Evolutionary conservation across 1,139 yeast genomes (phyloP), one percentile per base, ranked within the genome.

Genomic region (Saccharomyces pastorianus): DNA sequence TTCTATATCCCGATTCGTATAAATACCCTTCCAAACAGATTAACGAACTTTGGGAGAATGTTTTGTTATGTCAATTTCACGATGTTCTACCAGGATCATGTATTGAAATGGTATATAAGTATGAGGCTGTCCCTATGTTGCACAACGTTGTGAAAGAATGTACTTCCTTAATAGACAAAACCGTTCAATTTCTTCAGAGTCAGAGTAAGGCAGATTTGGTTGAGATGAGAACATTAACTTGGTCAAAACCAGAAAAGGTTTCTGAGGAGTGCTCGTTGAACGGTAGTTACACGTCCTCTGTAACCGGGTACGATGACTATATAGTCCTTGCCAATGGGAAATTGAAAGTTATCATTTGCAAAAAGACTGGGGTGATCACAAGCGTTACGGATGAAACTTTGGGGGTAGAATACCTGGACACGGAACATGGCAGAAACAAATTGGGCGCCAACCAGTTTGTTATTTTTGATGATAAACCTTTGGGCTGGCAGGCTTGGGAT

Each of bases 61-160:
- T 91, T 42, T 82, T 91, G 60, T 75, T 93, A 58, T 90, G 96
- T 69, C 98, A 93, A 69, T 93, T 93, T 74, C 99, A 93, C 69
- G 98, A 93, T 73, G 97, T 93, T 14, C 77, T 93, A 55, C 98
- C 99, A 6, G 99, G 99, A 2, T 85, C 96, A 27, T 88, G 96
- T 71, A 93, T 93, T 64, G 96, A 90, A 57, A 84, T 88, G 85
- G 96, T 93, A 25, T 93, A 93, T 70, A 81, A 81, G 57, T 90
- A 89, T 58, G 98, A 93, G 66, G 97, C 91, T n/a, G 80, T 84
- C 65, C 90, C 90, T 28, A 84, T 88, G 80, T 78, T 90, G 64
- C 75, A 74, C 3, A 73, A 76, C 26, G 85, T 85, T 26, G 75
- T 85, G 58, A 70, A 73, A 41, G 73, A 74, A 20, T 83, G 86